A percentile compares a stretch with the other conserved stretches of the same genome.
These are phyloP conservation scores for Boletus edulis DNA, from an alignment of 768 basidiomycete genomes.

Conservation along the genomic window DNA sequence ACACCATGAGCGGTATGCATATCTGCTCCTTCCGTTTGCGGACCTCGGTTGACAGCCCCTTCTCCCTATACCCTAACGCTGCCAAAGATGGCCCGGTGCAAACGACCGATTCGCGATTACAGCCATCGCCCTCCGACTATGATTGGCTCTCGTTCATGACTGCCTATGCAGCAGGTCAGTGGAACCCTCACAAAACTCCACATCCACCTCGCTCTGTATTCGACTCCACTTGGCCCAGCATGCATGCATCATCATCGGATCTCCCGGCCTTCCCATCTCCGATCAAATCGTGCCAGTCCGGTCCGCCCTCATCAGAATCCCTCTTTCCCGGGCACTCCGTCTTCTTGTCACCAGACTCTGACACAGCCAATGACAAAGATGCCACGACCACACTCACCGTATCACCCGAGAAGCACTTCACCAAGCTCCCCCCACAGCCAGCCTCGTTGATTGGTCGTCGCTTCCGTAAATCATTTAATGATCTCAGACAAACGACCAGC, in stretches of 20 bases:
- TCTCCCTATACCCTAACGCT: slow-evolving; percentile 20
- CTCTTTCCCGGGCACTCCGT: slow-evolving; percentile 5
- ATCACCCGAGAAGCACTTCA: slow-evolving; percentile 25
- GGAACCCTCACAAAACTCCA: slow-evolving; percentile 76
- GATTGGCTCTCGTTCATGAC: slow-evolving; percentile 78
- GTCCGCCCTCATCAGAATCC: slow-evolving; percentile 9
- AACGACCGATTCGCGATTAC: slow-evolving; percentile 17
- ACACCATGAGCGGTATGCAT: slow-evolving; percentile 24
- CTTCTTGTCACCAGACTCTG: slow-evolving; percentile 9
- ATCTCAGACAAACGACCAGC: slow-evolving; percentile 35
- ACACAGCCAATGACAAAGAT: slow-evolving; percentile 19
- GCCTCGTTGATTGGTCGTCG: slow-evolving; percentile 36
- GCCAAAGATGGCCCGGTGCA: slow-evolving; percentile 12
- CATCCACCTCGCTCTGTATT: slow-evolving; percentile 46
- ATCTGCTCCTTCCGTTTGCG: neutral
- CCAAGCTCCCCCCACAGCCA: slow-evolving; percentile 25
- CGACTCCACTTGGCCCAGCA: slow-evolving; percentile 17
- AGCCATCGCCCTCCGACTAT: slow-evolving; percentile 31
- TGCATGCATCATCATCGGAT: slow-evolving; percentile 10
- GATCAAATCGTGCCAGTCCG: slow-evolving; percentile 8
- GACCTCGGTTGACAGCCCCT: slow-evolving; percentile 1
- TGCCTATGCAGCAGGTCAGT: slow-evolving; percentile 74
- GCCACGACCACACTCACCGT: slow-evolving; percentile 15
- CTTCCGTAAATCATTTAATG: slow-evolving; percentile 46
- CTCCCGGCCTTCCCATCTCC: neutral